These are phyloP conservation scores for Acanthamoeba polyphaga DNA, from an alignment of 208 protist species.

Conservation along the genomic window DNA sequence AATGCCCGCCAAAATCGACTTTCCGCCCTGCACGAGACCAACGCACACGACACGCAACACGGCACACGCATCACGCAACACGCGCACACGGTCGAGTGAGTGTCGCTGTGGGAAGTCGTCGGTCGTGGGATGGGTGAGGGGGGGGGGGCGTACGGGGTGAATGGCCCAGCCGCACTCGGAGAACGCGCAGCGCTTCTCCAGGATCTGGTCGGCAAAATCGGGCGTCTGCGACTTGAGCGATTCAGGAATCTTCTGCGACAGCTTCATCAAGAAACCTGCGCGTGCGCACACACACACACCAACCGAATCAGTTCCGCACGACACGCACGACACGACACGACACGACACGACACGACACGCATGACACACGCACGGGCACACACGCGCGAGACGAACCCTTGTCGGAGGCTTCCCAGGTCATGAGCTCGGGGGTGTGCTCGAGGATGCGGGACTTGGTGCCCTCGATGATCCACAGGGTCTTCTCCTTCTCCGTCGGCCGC, in stretches of 20 bases:
- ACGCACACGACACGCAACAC: neutral
- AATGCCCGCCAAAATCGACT: constrained; percentile 25
- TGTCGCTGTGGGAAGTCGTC: no score
- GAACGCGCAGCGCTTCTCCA: constrained; percentile 6
- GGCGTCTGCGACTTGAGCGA: constrained; percentile 62
- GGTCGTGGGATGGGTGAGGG: neutral
- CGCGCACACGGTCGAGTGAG: neutral
- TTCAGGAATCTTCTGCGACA: constrained; percentile 54
- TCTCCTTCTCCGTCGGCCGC: neutral
- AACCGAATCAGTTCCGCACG: no score
- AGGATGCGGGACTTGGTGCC: constrained; percentile 44
- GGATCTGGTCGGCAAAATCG: constrained; percentile 36
- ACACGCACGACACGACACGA: neutral
- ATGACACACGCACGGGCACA: no score
- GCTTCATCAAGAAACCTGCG: constrained; percentile 64
- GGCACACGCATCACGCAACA: no score
- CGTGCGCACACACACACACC: no score
- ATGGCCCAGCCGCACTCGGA: constrained; percentile 62
- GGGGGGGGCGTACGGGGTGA: constrained; percentile 14
- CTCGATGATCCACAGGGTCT: constrained; percentile 53
- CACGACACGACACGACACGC: no score
- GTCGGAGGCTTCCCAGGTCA: constrained; percentile 69
- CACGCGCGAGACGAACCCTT: neutral
- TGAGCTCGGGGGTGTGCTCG: constrained; percentile 54
- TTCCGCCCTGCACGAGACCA: neutral